Evolutionary conservation across 768 basidiomycete species (phyloP).

Genomic region (Suillus spraguei): DNA sequence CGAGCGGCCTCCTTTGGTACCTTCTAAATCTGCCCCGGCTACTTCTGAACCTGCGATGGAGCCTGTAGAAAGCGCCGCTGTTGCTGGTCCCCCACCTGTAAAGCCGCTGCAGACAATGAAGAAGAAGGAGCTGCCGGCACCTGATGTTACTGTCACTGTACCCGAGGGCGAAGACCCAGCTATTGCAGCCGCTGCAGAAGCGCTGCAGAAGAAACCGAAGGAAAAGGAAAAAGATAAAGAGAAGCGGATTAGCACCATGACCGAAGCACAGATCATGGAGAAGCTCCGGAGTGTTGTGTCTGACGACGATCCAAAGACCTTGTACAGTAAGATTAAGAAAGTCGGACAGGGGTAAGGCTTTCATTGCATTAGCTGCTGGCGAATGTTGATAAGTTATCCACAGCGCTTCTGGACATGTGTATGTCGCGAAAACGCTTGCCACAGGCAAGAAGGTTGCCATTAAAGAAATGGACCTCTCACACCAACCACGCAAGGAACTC

Average conservation of each 20-base stretch:
- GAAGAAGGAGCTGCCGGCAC: conserved; percentile 46
- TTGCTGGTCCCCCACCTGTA: conserved; percentile 59
- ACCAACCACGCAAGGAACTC: conserved; percentile 95
- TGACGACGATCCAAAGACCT: conserved; percentile 80
- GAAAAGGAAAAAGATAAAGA: conserved; percentile 57
- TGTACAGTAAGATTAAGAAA: conserved; percentile 98
- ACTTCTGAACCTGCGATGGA: conserved; percentile 45
- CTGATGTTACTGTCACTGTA: conserved; percentile 54
- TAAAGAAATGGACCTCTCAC: conserved; percentile 97
- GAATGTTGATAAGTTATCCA: conserved; percentile 15
- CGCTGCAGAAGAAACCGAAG: conserved; percentile 56
- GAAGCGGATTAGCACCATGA: conserved; percentile 94
- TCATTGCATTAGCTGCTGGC: conserved; percentile 6
- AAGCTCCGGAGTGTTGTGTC: conserved; percentile 90
- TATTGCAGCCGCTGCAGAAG: conserved; percentile 71
- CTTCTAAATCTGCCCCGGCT: conserved; percentile 48
- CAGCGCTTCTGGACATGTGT: conserved; percentile 97
- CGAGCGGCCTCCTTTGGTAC: conserved; percentile 43
- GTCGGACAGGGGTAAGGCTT: conserved; percentile 92
- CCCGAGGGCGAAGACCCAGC: conserved; percentile 45
- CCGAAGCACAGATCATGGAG: conserved; percentile 98
- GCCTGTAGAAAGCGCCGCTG: conserved; percentile 45
- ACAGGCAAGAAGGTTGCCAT: conserved; percentile 92
- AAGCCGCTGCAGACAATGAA: conserved; percentile 78
- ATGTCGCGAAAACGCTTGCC: conserved; percentile 89